Conservation (phyloP, 352 stramenopile genomes). For the Phytophthora cactorum region DNA sequence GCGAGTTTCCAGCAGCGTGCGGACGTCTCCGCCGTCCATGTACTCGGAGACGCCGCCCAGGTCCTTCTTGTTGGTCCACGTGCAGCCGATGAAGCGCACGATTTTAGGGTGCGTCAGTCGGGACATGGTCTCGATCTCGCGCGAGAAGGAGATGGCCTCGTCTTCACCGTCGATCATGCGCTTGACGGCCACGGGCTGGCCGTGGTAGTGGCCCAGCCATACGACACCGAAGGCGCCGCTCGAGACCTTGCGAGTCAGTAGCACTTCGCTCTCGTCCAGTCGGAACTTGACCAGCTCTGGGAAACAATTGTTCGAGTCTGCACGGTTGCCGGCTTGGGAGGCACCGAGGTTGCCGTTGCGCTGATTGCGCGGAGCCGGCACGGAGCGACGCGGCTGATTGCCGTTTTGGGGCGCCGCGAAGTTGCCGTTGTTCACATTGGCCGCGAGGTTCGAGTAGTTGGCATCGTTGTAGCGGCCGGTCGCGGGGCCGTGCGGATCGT, state of each 20-base stretch:
- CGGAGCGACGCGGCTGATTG: conserved; percentile 16
- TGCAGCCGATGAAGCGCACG: conserved; percentile 87
- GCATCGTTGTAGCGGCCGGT: conserved; percentile 40
- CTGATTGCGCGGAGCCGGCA: conserved; percentile 11
- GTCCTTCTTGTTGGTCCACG: conserved; percentile 82
- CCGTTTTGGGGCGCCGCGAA: conserved; percentile 26
- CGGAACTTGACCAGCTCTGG: conserved; percentile 74
- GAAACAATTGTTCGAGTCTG: conserved; percentile 68
- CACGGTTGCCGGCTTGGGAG: conserved; percentile 18
- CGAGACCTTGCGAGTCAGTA: conserved; percentile 85
- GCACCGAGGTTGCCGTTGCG: conserved; percentile 26
- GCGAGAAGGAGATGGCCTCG: conserved; percentile 74
- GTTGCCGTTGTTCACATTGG: conserved; percentile 40
- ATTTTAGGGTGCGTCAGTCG: conserved; percentile 83
- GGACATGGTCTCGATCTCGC: conserved; percentile 88
- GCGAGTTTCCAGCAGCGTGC: conserved; percentile 79
- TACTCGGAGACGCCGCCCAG: conserved; percentile 85
- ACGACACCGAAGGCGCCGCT: conserved; percentile 84
- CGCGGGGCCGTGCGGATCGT: conserved; percentile 14
- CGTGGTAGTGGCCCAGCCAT: conserved; percentile 89
- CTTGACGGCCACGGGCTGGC: conserved; percentile 86
- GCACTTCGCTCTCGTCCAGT: conserved; percentile 83
- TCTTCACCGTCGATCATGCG: conserved; percentile 87
- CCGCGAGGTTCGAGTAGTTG: conserved; percentile 43
- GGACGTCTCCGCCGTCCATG: conserved; percentile 87